Base-by-base conservation (phyloP, 768 basidiomycete genomes). In the Trametes elegans region DNA sequence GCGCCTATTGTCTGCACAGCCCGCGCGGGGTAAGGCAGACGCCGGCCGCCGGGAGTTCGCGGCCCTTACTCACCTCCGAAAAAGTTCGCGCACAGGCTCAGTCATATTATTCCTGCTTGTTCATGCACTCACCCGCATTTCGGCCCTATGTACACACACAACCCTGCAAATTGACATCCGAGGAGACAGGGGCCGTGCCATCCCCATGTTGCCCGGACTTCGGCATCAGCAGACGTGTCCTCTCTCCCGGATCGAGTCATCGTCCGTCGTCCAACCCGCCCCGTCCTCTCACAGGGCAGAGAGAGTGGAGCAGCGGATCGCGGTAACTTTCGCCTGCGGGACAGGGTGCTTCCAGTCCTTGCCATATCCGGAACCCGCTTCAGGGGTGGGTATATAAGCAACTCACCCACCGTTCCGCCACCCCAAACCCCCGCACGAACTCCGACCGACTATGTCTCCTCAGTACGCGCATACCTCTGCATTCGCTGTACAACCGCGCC, bases 11-110 rank as follows among this genome's bases (percentile, higher is more conserved):
- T 11, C 10, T 11, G 54, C 54, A 55, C 54, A 55, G 54, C 54
- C 48, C 49, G 16, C 2, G 54, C 38, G 45, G 54, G 14, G 34
- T 19, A 19, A 45, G 38, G 8, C 11, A 50, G 24, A 26, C 44
- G 39, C 49, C 43, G 31, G 18, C 13, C 18, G 5, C 23, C 19
- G 18, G 31, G n/a, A 35, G 9, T 26, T 49, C 44, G 55, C 52
- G 52, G 57, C 38, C 46, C 48, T 59, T 59, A 54, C 52, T 59
- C 57, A 59, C 47, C 57, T 36, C 51, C 57, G 46, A 21, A 19
- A 26, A 6, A 19, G 7, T n/a, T n/a, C n/a, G n/a, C 16, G 24
- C 51, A 44, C 51, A 53, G 51, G 51, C 51, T 53, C 51, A 44
- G 51, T 53, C 51, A 53, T 57, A 23, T 28, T 32, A 14, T 28